Conservation (phyloP, 805 yeast species). For the Schizosaccharomyces cryophilus region DNA sequence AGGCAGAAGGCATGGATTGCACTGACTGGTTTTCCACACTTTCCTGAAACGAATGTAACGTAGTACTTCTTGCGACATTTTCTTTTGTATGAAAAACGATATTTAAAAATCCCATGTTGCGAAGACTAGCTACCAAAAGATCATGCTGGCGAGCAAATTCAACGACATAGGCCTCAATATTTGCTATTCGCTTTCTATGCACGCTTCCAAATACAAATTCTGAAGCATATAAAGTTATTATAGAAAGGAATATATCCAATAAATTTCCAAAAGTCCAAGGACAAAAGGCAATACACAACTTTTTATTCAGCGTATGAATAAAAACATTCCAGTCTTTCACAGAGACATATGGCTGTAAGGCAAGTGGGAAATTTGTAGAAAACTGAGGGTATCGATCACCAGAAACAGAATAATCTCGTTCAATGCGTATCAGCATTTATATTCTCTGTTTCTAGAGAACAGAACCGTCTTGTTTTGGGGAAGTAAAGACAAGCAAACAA, state of each 20-base stretch:
- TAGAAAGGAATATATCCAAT: background rate
- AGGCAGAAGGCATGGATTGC: background rate
- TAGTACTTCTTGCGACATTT: background rate
- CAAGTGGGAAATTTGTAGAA: background rate
- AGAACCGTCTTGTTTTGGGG: too few relatives aligned
- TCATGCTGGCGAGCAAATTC: background rate
- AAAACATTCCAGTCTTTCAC: background rate
- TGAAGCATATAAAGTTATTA: background rate
- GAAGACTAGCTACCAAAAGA: background rate
- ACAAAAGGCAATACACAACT: background rate
- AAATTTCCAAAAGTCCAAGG: background rate
- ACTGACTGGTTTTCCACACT: background rate
- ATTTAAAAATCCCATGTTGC: background rate
- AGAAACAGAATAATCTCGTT: background rate
- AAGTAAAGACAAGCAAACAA: too few relatives aligned
- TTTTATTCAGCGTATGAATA: background rate
- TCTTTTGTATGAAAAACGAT: background rate
- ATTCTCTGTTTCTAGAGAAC: background rate
- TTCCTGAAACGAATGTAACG: background rate
- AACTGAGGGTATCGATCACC: constrained; percentile 1
- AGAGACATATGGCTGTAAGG: background rate
- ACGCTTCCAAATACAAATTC: background rate
- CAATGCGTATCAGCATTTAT: constrained; percentile 1
- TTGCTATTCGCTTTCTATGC: background rate
- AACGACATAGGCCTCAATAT: background rate